Base-by-base conservation (phyloP, 495 filamentous ascomycete genomes). In the Penicillium angulare region DNA sequence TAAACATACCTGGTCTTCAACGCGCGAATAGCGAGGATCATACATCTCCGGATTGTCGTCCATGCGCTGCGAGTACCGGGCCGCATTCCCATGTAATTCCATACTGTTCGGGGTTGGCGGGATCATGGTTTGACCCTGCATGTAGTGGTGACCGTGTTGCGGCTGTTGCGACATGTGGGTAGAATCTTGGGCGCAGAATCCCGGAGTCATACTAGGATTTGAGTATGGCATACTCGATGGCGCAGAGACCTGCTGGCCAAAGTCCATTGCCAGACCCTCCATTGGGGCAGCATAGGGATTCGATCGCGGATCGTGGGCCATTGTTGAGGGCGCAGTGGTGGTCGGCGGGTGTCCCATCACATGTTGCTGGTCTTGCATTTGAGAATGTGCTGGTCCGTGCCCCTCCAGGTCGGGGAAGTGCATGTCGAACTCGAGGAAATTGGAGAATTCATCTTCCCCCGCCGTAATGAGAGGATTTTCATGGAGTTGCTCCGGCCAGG, bases 71-170 rank as follows among this genome's bases (percentile, higher is more conserved):
- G 84, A 85, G 43, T 83, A 86, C 35, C 85, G 83, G 33, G 74
- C 69, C 8, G 79, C 80, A 42, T 79, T 79, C 12, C 86, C 86
- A 53, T 90, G 89, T 60, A 97, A 78, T 63, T 97, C 91, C 35
- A 92, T 79, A 64, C 93, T 97, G 60, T 92, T 92, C 0, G 93
- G 93, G 1, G 93, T 98, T 8, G 90, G 92, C 7, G 93, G 93
- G 18, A 97, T 86, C 57, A 89, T 85, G 32, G 69, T 71, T 45
- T 79, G 75, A 42, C 79, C 75, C 21, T 85, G 81, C 57, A 67
- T 67, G 61, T 52, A 76, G 50, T 63, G 78, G 22, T 80, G 73
- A 17, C 18, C 22, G 74, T 73, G 75, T 54, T 83, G 84, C 56
- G 73, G 75, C 56, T 84, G 84, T 56, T 84, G 78, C 57, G 86